Conservation (phyloP, 768 basidiomycete species). For the Hygrophoropsis aurantiaca region DNA sequence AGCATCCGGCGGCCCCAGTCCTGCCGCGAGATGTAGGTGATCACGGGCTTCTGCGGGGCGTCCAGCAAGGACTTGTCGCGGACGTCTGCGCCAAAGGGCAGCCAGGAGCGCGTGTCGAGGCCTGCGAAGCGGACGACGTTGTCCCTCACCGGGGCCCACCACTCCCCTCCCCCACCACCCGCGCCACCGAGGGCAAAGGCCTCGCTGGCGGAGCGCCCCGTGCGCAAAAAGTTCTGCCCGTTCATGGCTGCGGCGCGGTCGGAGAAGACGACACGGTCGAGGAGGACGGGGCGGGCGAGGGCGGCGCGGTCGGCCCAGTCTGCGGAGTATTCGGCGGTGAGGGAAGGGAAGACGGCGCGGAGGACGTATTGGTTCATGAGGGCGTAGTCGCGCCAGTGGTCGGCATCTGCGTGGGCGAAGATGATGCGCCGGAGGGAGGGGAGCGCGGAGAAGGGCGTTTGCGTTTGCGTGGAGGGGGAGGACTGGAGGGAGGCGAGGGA, state of each 20-base stretch:
- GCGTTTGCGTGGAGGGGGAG: constrained; percentile 9
- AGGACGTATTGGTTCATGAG: constrained; percentile 89
- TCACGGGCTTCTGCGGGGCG: constrained; percentile 60
- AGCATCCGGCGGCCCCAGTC: constrained; percentile 87
- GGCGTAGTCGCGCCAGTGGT: constrained; percentile 89
- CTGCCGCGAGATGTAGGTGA: constrained; percentile 91
- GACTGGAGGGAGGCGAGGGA: constrained; percentile 74
- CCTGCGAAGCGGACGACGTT: constrained; percentile 75
- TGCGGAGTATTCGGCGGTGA: constrained; percentile 74
- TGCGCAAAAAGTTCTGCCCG: constrained; percentile 62
- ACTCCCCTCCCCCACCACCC: too few relatives aligned
- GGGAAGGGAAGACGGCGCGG: constrained; percentile 76
- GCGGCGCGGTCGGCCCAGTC: constrained; percentile 83
- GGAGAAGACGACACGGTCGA: constrained; percentile 85
- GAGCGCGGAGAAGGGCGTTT: constrained; percentile 65
- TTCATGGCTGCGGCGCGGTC: constrained; percentile 86
- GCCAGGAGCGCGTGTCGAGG: constrained; percentile 57
- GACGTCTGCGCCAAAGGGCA: constrained; percentile 69
- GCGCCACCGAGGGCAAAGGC: constrained; percentile 76
- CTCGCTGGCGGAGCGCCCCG: constrained; percentile 74
- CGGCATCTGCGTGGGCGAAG: constrained; percentile 71
- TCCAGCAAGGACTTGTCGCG: constrained; percentile 67
- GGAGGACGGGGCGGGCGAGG: constrained; percentile 68
- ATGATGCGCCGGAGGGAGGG: constrained; percentile 73
- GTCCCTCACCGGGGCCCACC: constrained; percentile 82